Evolutionary conservation across 306 rosid species (phyloP), one percentile per base, ranked within the genome.

Genomic region (Quercus suber): DNA sequence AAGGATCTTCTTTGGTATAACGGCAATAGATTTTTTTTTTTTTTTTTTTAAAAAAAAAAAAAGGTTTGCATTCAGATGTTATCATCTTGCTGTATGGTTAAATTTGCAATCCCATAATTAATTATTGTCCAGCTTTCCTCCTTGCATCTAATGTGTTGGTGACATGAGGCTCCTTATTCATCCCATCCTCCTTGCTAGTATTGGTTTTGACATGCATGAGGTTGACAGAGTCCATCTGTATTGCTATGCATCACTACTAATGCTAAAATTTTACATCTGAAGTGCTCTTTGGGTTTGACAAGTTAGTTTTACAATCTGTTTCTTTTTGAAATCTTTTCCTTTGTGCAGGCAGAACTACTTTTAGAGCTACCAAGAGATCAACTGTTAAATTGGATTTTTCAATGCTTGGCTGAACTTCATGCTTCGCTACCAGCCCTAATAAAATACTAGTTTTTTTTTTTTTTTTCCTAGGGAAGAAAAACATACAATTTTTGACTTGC

Each of bases 361-460:
- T 82, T 95, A 57, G 99, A 95, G 92, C 88, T 95, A 57, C 99
- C 98, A 5, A 95, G 87, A 79, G 99, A 91, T 71, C 99, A 95
- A 81, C 96, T 95, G 73, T 88, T 92, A 41, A 89, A 89, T 81
- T 95, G 99, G 99, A 84, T 89, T 77, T 95, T 95, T 75, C 97
- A 92, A 74, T 95, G 99, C 88, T 83, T 95, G 85, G 86, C 92
- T 59, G 98, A 91, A 85, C 94, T 95, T 73, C 92, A 95, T 88
- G 92, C 99, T 84, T 94, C 93, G 63, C 88, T 95, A 74, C 92
- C 99, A 9, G 85, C 97, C 71, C 89, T 95, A 19, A 85, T 92
- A 77, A 95, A 91, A 81, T 95, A 85, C 87, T 95, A 91, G 87
- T 18, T 37, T 52, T 69, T 69, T 23, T 23, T 21, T 21, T 21